Base-by-base conservation (phyloP, 2,329 filamentous ascomycete genomes). In the Fusarium xyrophilum region DNA sequence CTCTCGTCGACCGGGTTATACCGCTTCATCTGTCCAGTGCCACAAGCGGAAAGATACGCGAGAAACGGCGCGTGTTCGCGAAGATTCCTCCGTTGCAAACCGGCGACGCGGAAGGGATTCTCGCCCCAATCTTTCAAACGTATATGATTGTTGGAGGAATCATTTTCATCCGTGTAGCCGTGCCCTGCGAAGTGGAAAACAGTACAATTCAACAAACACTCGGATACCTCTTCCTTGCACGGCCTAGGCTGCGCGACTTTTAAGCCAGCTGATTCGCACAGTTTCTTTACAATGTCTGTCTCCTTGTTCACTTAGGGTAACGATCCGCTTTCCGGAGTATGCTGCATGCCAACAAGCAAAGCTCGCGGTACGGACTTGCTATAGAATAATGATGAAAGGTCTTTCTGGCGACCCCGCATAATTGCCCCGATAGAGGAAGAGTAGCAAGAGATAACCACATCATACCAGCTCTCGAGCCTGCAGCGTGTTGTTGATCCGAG, bases 231-330 rank as follows among this genome's bases (percentile, higher is more conserved):
- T 6, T 32, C 19, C 9, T 47, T 47, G 0, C 19, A 0, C 9
- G 14, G 10, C 0, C 6, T 19, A 0, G 28, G 14, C 6, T 1
- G n/a, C 0, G 7, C 10, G 0, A n/a, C 32, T 0, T 13, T 1
- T 2, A 47, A 0, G 0, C 28, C n/a, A 0, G 10, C 3, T 47
- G 11, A 23, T 3, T 17, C 5, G 5, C 44, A 32, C 0, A 23
- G 7, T 0, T 11, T 12, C 2, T 23, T 7, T 1, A 47, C n/a
- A 3, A 32, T 23, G 2, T 23, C 44, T 23, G 32, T 32, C 2
- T 47, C n/a, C 2, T 19, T 47, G 2, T 3, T 47, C 0, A 5
- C n/a, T 0, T 6, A 32, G 0, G 44, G 28, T 2, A 32, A 17
- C 0, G 28, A 10, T 5, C 44, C 28, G 2, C 14, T 32, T 2